These are phyloP conservation scores for Talaromyces atroroseus DNA, from an alignment of 2,329 filamentous ascomycete species.

Conservation along the genomic window DNA sequence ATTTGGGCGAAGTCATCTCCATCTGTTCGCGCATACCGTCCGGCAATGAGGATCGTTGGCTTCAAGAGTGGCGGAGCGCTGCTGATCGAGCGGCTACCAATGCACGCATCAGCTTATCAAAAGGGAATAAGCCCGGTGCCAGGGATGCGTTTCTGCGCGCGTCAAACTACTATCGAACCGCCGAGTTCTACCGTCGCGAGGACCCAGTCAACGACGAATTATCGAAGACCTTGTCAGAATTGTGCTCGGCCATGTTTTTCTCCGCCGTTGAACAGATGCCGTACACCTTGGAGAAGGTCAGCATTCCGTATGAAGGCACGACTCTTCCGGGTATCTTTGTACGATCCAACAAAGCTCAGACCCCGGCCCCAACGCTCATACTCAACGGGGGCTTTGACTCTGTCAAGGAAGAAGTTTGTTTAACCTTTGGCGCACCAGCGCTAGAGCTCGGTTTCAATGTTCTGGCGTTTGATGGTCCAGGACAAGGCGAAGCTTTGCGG, in stretches of 20 bases:
- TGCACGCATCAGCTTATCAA: conserved; percentile 9
- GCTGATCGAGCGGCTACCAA: conserved; percentile 13
- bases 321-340: conserved; percentile 16
- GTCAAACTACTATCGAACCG: conserved; percentile 18
- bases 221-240: conserved; percentile 2
- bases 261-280: conserved; percentile 1
- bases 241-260: background rate
- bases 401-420: conserved; percentile 25
- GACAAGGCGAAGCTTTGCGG: conserved; percentile 25
- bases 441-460: conserved; percentile 27
- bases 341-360: conserved; percentile 6
- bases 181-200: conserved; percentile 16
- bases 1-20: conserved; percentile 11
- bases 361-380: conserved; percentile 15
- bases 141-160: conserved; percentile 16
- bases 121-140: conserved; percentile 15
- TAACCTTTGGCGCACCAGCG: conserved; percentile 21
- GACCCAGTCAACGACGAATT: conserved; percentile 10
- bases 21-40: conserved; percentile 14
- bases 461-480: conserved; percentile 30
- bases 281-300: conserved; percentile 12
- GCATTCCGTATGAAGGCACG: conserved; percentile 17
- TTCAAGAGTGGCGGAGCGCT: conserved; percentile 13
- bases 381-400: conserved; percentile 26
- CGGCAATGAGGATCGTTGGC: conserved; percentile 16